Percentiles rank a stretch among this genome's conserved stretches.
phyloP scores from a whole-genome alignment of 352 stramenopile genomes.

The Globisporangium nagaii region DNA sequence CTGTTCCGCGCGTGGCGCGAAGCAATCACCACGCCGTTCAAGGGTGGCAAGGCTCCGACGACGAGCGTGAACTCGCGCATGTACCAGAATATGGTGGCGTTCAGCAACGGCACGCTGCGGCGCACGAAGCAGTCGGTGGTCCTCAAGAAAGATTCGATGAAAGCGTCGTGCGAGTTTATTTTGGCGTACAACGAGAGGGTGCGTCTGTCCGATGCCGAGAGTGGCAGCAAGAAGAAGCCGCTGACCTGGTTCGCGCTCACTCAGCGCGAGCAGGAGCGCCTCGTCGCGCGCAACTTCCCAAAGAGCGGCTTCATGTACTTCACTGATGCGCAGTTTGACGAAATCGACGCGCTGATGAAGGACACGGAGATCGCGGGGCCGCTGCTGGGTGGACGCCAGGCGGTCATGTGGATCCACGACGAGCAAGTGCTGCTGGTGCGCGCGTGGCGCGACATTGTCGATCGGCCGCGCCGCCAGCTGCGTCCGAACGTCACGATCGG shows the following conservation, averaged over 20 bases:
- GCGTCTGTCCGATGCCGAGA: neutral
- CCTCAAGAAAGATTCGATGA: constrained; percentile 11
- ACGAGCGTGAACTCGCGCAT: constrained; percentile 9
- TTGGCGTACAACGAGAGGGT: neutral
- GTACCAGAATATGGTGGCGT: constrained; percentile 3
- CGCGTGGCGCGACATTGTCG: constrained; percentile 7
- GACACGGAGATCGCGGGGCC: neutral
- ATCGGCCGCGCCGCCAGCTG: neutral
- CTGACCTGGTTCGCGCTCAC: constrained; percentile 3
- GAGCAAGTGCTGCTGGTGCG: constrained; percentile 5
- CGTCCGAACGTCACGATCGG: neutral
- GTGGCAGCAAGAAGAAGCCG: neutral
- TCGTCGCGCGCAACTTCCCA: constrained; percentile 1
- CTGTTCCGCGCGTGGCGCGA: constrained; percentile 10
- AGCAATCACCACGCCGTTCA: neutral
- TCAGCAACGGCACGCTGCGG: neutral
- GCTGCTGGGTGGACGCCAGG: neutral
- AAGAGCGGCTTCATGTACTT: constrained; percentile 14
- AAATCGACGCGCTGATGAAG: constrained; percentile 1
- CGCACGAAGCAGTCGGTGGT: constrained; percentile 11
- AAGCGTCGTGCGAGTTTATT: constrained; percentile 10
- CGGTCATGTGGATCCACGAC: constrained; percentile 2
- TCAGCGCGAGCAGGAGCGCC: constrained; percentile 2
- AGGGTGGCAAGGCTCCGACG: neutral
- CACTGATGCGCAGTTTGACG: neutral